phyloP scores from a whole-genome alignment of 2,329 filamentous ascomycete species.

The Neopestalotiopsis clavispora region DNA sequence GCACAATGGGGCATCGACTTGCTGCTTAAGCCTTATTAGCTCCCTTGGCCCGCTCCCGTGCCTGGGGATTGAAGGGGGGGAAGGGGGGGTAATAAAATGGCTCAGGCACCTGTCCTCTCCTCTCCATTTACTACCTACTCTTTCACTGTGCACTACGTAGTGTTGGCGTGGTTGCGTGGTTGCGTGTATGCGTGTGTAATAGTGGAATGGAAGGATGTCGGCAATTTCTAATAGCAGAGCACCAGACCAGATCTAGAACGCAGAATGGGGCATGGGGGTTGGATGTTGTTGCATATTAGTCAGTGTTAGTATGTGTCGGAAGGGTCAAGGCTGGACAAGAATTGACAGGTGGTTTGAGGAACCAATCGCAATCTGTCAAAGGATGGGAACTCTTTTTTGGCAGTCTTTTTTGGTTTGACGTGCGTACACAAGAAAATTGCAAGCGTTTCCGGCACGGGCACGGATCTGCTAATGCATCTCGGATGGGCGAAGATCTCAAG shows the following conservation, averaged over 20 bases:
- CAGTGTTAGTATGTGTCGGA: background rate
- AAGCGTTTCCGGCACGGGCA: conserved; percentile 5
- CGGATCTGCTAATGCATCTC: conserved; percentile 12
- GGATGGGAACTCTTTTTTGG: background rate
- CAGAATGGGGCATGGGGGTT: too few relatives aligned
- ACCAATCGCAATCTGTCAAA: conserved; percentile 11
- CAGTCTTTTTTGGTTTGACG: background rate
- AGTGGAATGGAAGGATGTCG: too few relatives aligned
- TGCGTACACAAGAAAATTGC: conserved; percentile 2
- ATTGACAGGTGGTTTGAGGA: conserved; percentile 12
- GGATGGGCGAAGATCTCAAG: conserved; percentile 10
- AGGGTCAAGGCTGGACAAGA: conserved; percentile 1
- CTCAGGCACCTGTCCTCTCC: background rate
- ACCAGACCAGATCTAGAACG: too few relatives aligned
- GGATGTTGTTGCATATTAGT: background rate
- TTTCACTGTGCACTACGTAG: too few relatives aligned
- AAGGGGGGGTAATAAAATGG: background rate
- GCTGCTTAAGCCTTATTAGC: background rate
- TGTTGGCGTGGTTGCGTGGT: too few relatives aligned
- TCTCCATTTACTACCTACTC: background rate
- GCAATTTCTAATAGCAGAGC: too few relatives aligned
- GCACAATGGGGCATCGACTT: background rate
- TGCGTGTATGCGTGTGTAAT: too few relatives aligned
- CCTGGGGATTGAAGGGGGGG: background rate
- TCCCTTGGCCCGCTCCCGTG: conserved; percentile 1